Percentiles rank a stretch among this genome's conserved stretches.
Conservation (phyloP, 768 basidiomycete genomes). For the Lentinula boryana region DNA sequence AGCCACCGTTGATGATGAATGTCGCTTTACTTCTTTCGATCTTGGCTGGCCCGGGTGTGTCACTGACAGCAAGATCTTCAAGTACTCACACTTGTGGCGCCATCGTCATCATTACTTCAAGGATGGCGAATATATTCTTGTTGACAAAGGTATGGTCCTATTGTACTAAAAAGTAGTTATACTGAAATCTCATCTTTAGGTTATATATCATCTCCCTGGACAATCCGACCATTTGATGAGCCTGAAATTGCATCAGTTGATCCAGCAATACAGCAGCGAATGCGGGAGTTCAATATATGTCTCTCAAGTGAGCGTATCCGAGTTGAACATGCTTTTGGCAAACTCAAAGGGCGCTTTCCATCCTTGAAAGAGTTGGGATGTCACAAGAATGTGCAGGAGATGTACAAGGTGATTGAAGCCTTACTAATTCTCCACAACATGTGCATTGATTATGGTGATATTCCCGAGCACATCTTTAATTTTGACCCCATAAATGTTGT, state of each 20-base stretch:
- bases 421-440: slow-evolving; percentile 15
- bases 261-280: slow-evolving; percentile 3
- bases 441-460: slow-evolving; percentile 4
- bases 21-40: slow-evolving; percentile 16
- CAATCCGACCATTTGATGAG: slow-evolving; percentile 19
- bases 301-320: slow-evolving; percentile 14
- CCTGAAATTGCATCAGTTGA: slow-evolving; percentile 10
- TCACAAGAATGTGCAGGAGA: slow-evolving; percentile 10
- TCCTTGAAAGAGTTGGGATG: slow-evolving; percentile 11
- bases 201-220: slow-evolving; percentile 17
- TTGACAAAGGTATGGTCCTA: slow-evolving; percentile 14
- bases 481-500: background rate
- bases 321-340: slow-evolving; percentile 20
- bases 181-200: slow-evolving; percentile 10
- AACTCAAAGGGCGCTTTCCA: slow-evolving; percentile 18
- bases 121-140: slow-evolving; percentile 16
- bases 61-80: slow-evolving; percentile 13
- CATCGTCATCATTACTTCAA: slow-evolving; percentile 13
- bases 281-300: slow-evolving; percentile 13
- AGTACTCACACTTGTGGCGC: slow-evolving; percentile 15
- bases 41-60: slow-evolving; percentile 19
- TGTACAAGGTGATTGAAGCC: slow-evolving; percentile 12
- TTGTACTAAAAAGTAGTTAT: background rate
- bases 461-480: background rate
- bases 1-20: slow-evolving; percentile 14